Base-by-base conservation (phyloP, 805 yeast species). In the Ogataea dorogensis region DNA sequence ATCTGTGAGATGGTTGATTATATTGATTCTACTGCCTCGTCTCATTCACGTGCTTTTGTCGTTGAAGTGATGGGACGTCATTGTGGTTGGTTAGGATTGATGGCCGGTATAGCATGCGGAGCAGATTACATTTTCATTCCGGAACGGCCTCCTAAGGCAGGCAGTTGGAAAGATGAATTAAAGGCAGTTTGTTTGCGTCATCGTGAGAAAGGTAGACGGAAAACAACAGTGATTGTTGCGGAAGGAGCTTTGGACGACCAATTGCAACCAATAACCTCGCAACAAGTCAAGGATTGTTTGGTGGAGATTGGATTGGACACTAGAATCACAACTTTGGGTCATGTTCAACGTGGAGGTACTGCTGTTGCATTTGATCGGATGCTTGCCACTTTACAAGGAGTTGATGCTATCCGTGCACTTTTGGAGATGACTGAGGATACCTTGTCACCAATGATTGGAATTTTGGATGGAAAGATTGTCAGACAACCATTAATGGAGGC, bases 51-150 rank as follows among this genome's bases (percentile, higher is more conserved):
- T 56, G 98, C 98, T 6, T 93, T 93, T 61, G 96, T 93, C 28
- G 85, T 93, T 42, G 98, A 93, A 62, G 98, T 93, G 25, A 93
- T 93, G 98, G 98, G 98, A 44, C 79, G 98, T 58, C 97, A 93
- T 63, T 93, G 98, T 71, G 98, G 98, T 46, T 93, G 98, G 98
- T 75, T 93, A 52, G 98, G 94, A 2, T 69, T 93, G 50, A 89
- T 88, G 93, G 94, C 98, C 4, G 98, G 98, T 56, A 81, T 91
- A 44, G 88, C 98, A 28, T 86, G 97, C 18, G 85, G 93, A 53
- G 98, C 98, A 3, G 98, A 93, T 65, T 88, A 79, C 60, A 83
- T 88, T 41, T 81, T 93, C 53, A 84, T 93, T 47, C 98, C 98
- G 21, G 98, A 93, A 67, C 79, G 81, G 63, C 97, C 98, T 4